Evolutionary conservation across 2,329 filamentous ascomycete species (phyloP).

Genomic region (Arthrinium phaeospermum): DNA sequence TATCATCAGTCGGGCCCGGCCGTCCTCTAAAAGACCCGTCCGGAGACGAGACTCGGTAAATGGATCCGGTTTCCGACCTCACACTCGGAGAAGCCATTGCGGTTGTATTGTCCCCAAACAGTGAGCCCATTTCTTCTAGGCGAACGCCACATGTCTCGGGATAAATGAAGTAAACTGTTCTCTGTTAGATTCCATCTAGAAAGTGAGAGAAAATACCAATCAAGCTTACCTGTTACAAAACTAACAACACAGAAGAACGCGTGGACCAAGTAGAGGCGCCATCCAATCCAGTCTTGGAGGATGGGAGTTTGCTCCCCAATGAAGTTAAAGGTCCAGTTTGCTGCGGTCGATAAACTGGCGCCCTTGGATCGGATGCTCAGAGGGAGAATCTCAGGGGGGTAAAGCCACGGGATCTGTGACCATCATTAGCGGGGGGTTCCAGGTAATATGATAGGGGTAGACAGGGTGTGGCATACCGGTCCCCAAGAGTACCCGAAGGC

Average conservation of each 20-base stretch:
- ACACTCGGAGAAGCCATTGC: slow-evolving; percentile 78
- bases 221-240: slow-evolving; percentile 88
- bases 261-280: slow-evolving; percentile 93
- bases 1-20: slow-evolving; percentile 66
- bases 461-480: slow-evolving; percentile 51
- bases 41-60: slow-evolving; percentile 80
- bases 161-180: slow-evolving; percentile 91
- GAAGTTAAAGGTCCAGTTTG: slow-evolving; percentile 99
- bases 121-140: slow-evolving; percentile 92
- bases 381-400: slow-evolving; percentile 97
- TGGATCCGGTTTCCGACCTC: slow-evolving; percentile 77
- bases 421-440: neutral
- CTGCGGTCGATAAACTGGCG: slow-evolving; percentile 91
- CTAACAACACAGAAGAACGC: slow-evolving; percentile 95
- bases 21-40: slow-evolving; percentile 73
- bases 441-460: neutral
- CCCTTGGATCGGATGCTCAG: slow-evolving; percentile 97
- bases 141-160: slow-evolving; percentile 95
- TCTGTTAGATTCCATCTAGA: neutral
- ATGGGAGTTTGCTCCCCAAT: slow-evolving; percentile 93
- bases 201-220: slow-evolving; percentile 26
- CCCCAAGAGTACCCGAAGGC: slow-evolving; percentile 96
- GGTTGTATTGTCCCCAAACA: slow-evolving; percentile 93
- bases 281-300: slow-evolving; percentile 88
- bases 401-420: slow-evolving; percentile 83